A percentile compares a stretch with the other conserved stretches of the same genome.
phyloP scores from a whole-genome alignment of 495 filamentous ascomycete genomes.

The Penicillium fimorum region DNA sequence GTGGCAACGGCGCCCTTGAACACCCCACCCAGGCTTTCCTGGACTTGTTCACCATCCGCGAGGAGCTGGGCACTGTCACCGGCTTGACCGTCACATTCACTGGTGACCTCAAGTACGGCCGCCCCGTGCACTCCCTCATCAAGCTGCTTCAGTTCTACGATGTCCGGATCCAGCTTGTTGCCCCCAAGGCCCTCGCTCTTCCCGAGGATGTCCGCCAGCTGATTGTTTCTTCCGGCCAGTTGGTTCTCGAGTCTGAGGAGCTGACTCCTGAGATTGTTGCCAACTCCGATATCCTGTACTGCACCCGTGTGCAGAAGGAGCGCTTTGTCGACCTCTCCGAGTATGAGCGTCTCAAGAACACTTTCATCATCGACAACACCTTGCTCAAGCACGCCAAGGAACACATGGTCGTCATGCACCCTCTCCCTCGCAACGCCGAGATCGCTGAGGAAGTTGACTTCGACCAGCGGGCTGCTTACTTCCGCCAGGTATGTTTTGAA shows the following conservation, averaged over 20 bases:
- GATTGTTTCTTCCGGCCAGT: constrained; percentile 69
- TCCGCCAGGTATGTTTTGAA: constrained; percentile 81
- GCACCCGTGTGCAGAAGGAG: constrained; percentile 95
- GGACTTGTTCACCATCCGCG: constrained; percentile 97
- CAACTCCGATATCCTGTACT: constrained; percentile 86
- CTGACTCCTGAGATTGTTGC: constrained; percentile 84
- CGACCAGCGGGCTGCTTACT: constrained; percentile 95
- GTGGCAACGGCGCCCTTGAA: constrained; percentile 90
- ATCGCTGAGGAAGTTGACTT: constrained; percentile 94
- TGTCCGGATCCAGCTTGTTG: constrained; percentile 87
- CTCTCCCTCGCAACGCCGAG: constrained; percentile 88
- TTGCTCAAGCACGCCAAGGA: constrained; percentile 89
- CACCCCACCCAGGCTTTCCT: constrained; percentile 98
- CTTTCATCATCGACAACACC: constrained; percentile 82
- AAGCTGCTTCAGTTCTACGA: constrained; percentile 93
- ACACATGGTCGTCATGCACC: constrained; percentile 92
- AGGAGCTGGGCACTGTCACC: constrained; percentile 92
- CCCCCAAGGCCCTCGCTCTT: constrained; percentile 73
- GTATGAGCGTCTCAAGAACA: constrained; percentile 84
- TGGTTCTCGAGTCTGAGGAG: constrained; percentile 67
- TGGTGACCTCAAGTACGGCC: constrained; percentile 88
- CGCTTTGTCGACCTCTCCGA: constrained; percentile 74
- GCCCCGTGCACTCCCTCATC: constrained; percentile 90
- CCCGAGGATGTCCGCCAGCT: constrained; percentile 69
- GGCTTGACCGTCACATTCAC: constrained; percentile 93